phyloP scores from a whole-genome alignment of 768 basidiomycete species.

The Agaricus sinodeliciosus region DNA sequence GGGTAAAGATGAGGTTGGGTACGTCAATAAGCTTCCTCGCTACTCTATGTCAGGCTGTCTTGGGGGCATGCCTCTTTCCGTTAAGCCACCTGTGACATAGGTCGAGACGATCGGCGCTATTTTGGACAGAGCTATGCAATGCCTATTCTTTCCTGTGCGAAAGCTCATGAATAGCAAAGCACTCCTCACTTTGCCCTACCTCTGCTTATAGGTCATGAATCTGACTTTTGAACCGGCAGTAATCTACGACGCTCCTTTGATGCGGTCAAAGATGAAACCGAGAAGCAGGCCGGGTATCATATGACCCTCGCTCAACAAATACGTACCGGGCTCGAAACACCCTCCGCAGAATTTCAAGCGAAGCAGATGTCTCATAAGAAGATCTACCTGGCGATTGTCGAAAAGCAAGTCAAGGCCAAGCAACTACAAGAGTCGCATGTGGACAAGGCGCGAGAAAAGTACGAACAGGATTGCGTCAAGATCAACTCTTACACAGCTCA shows the following conservation, averaged over 20 bases:
- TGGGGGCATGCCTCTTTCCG: neutral
- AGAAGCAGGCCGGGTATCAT: conserved; percentile 72
- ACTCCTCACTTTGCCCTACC: neutral
- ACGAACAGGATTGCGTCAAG: conserved; percentile 85
- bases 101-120: neutral
- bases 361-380: conserved; percentile 72
- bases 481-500: conserved; percentile 95
- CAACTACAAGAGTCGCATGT: conserved; percentile 84
- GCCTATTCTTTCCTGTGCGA: neutral
- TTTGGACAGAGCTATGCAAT: neutral
- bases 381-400: conserved; percentile 65
- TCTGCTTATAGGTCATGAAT: neutral
- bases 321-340: conserved; percentile 67
- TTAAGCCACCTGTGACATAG: neutral
- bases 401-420: conserved; percentile 88
- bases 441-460: conserved; percentile 85
- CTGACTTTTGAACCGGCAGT: conserved; percentile 34
- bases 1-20: conserved; percentile 94
- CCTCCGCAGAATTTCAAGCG: conserved; percentile 49
- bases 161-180: neutral
- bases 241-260: conserved; percentile 80
- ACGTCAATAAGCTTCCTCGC: conserved; percentile 22
- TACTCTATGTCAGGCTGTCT: neutral
- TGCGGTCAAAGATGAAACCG: conserved; percentile 76
- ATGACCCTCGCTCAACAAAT: conserved; percentile 68